These are phyloP conservation scores for Cucurbita pepo DNA, from an alignment of 306 rosid species.

Conservation along the genomic window DNA sequence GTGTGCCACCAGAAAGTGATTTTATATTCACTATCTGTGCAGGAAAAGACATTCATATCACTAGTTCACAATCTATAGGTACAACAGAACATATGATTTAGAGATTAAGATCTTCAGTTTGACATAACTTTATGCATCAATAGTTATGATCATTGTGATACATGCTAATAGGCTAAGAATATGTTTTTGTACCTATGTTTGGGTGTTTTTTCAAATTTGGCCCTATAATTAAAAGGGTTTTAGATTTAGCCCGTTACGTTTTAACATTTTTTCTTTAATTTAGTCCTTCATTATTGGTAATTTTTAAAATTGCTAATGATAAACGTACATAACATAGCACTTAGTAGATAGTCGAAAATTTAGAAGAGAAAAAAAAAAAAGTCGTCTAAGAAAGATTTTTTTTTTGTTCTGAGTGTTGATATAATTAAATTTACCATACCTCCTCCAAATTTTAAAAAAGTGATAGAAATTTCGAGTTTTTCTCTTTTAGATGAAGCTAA, in stretches of 20 bases:
- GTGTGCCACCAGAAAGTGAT: neutral
- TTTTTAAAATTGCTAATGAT: neutral
- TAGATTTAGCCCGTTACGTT: neutral
- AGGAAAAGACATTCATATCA: neutral
- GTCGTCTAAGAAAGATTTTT: neutral
- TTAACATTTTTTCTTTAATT: neutral
- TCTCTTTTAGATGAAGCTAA: neutral
- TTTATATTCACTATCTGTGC: neutral
- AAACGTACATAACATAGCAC: neutral
- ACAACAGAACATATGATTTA: neutral
- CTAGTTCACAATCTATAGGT: neutral
- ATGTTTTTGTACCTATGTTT: neutral
- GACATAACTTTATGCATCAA: neutral
- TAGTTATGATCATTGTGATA: neutral
- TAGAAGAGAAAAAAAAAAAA: neutral
- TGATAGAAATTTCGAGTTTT: neutral
- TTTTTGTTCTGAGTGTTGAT: no score
- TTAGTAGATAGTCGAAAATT: neutral
- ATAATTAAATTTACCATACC: neutral
- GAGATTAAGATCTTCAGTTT: neutral
- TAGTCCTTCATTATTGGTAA: neutral
- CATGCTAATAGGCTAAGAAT: neutral
- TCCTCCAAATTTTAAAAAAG: neutral
- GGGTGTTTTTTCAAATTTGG: neutral
- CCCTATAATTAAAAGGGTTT: neutral